Conservation (phyloP, 2,329 filamentous ascomycete species). For the Arthrobotrys entomopaga region DNA sequence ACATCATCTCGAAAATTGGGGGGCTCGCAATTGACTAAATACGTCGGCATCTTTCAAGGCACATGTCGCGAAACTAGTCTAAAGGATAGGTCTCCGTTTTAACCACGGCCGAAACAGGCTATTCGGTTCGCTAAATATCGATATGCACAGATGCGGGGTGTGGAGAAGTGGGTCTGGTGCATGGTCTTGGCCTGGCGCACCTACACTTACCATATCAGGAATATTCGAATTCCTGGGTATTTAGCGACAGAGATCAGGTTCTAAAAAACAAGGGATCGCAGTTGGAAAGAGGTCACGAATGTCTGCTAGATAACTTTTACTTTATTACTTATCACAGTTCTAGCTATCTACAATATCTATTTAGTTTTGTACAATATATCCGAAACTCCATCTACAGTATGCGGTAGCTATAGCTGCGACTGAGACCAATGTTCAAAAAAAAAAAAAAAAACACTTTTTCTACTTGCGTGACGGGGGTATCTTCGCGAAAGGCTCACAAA, state of each 20-base stretch:
- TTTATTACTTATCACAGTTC: no score
- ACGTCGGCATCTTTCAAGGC: slow-evolving; percentile 40
- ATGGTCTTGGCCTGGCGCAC: slow-evolving; percentile 21
- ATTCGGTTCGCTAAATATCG: not conserved
- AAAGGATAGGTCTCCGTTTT: slow-evolving; percentile 24
- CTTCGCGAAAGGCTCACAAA: slow-evolving; percentile 19
- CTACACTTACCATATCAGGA: slow-evolving; percentile 6
- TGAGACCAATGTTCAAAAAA: slow-evolving; percentile 2
- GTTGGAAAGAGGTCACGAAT: no score
- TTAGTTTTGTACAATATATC: slow-evolving; percentile 3
- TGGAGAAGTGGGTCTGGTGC: slow-evolving; percentile 33
- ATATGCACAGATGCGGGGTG: slow-evolving; percentile 32
- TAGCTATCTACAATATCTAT: not conserved
- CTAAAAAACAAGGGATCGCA: no score
- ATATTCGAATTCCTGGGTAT: slow-evolving; percentile 21
- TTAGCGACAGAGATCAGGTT: slow-evolving; percentile 4
- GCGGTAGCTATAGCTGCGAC: not conserved
- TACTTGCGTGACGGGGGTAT: slow-evolving; percentile 13
- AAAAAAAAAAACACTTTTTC: slow-evolving; percentile 18
- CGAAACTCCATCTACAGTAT: slow-evolving; percentile 19
- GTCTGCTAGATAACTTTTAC: no score
- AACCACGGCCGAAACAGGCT: slow-evolving; percentile 51
- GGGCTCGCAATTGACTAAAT: slow-evolving; percentile 36
- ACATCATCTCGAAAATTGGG: not conserved
- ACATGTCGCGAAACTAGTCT: slow-evolving; percentile 35